Evolutionary conservation across 192 early-diverging fungal genomes (phyloP).

Genomic region (Backusella circina): DNA sequence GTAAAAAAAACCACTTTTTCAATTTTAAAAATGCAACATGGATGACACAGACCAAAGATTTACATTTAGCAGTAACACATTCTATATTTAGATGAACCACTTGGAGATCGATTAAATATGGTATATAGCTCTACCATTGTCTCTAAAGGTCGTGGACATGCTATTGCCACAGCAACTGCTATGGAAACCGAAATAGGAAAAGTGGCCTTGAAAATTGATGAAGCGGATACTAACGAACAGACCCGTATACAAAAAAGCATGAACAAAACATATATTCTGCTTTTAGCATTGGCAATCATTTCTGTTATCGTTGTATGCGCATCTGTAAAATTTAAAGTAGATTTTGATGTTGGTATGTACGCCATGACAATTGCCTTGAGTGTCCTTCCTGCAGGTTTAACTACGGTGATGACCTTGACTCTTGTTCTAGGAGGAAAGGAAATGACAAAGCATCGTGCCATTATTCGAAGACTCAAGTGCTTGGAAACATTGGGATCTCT

Average conservation of each 20-base stretch:
- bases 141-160: slow-evolving; percentile 86
- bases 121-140: slow-evolving; percentile 89
- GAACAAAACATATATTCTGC: slow-evolving; percentile 67
- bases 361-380: slow-evolving; percentile 85
- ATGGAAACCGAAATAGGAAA: slow-evolving; percentile 88
- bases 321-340: slow-evolving; percentile 58
- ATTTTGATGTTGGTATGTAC: slow-evolving; percentile 62
- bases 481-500: slow-evolving; percentile 93
- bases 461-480: slow-evolving; percentile 87
- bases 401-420: slow-evolving; percentile 90
- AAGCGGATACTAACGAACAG: slow-evolving; percentile 41
- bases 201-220: slow-evolving; percentile 76
- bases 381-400: slow-evolving; percentile 91
- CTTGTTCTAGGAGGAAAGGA: slow-evolving; percentile 85
- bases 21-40: no score
- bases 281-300: slow-evolving; percentile 65
- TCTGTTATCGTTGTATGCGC: slow-evolving; percentile 85
- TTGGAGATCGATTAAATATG: slow-evolving; percentile 91
- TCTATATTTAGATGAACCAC: slow-evolving; percentile 54
- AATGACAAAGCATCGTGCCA: slow-evolving; percentile 83
- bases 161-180: slow-evolving; percentile 81
- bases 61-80: not conserved
- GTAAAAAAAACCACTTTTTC: not conserved
- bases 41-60: no score
- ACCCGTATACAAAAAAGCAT: slow-evolving; percentile 68